Conservation (phyloP, 2,329 filamentous ascomycete genomes). For the Sclerotinia subarctica region DNA sequence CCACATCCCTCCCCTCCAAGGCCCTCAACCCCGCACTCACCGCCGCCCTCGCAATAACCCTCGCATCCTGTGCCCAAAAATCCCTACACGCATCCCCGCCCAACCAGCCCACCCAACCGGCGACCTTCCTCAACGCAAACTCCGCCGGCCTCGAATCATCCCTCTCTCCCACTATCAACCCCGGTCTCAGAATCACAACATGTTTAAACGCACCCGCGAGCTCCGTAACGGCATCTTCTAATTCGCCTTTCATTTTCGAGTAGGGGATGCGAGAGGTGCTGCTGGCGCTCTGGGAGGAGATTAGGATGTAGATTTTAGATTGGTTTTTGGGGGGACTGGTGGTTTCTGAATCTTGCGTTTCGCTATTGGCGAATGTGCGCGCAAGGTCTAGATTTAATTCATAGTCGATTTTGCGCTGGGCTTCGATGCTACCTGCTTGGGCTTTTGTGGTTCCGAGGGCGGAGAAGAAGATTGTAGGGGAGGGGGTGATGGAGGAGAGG, state of each 20-base stretch:
- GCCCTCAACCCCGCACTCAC: constrained; percentile 48
- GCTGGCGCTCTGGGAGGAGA: constrained; percentile 45
- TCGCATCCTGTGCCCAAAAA: constrained; percentile 63
- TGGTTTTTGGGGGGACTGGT: too few species aligned
- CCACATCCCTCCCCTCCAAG: constrained; percentile 48
- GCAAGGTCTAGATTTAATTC: constrained; percentile 81
- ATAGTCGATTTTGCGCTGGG: constrained; percentile 84
- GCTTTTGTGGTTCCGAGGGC: constrained; percentile 76
- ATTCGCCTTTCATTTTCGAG: constrained; percentile 75
- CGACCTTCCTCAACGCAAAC: constrained; percentile 52
- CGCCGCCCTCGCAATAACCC: constrained; percentile 55
- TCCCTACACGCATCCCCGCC: constrained; percentile 57
- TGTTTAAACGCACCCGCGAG: constrained; percentile 64
- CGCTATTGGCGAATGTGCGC: constrained; percentile 35
- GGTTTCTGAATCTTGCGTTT: too few species aligned
- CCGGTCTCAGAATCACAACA: constrained; percentile 74
- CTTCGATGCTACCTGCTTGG: constrained; percentile 69
- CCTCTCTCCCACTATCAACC: constrained; percentile 69
- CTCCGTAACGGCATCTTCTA: constrained; percentile 70
- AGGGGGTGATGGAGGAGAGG: constrained; percentile 42
- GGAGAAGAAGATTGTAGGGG: constrained; percentile 67
- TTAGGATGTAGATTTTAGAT: constrained; percentile 53
- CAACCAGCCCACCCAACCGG: constrained; percentile 50
- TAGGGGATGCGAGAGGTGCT: constrained; percentile 54
- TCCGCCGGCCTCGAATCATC: constrained; percentile 60